Evolutionary conservation across 208 protist genomes (phyloP).

Genomic region (Angomonas ambiguus): DNA sequence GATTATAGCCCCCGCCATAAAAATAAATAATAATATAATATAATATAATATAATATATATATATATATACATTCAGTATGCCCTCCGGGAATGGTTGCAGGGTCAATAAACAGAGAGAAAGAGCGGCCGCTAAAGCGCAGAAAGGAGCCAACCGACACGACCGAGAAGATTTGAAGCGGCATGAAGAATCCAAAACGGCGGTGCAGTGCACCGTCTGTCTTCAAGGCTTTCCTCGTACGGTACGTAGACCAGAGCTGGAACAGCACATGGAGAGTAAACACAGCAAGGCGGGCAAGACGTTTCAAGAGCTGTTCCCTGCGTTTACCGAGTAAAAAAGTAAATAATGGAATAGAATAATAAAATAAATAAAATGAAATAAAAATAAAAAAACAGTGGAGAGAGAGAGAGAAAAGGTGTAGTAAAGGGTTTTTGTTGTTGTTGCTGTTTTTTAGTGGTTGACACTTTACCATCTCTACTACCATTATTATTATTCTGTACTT

Average conservation of each 20-base stretch:
- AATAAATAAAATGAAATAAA: not conserved
- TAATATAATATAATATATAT: not conserved
- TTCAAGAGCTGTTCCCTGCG: no score
- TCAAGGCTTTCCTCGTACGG: constrained; percentile 71
- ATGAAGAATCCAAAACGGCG: constrained; percentile 67
- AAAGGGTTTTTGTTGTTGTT: not conserved
- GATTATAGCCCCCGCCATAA: no score
- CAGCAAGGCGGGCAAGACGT: constrained; percentile 43
- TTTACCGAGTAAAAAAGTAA: no score
- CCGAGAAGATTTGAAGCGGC: constrained; percentile 64
- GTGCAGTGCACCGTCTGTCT: constrained; percentile 73
- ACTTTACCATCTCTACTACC: no score
- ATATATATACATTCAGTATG: constrained; percentile 25
- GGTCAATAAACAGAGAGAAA: constrained; percentile 59
- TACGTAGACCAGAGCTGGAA: constrained; percentile 61
- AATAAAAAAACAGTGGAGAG: no score
- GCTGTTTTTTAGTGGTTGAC: not conserved
- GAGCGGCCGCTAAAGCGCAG: constrained; percentile 40
- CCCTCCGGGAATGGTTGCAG: constrained; percentile 75
- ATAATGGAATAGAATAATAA: no score
- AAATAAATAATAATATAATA: no score
- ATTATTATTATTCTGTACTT: no score
- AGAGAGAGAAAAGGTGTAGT: no score
- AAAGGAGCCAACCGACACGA: constrained; percentile 38
- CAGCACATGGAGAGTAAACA: constrained; percentile 72